Base-by-base conservation (phyloP, 257 asterid species). In the Primulina tabacum region DNA sequence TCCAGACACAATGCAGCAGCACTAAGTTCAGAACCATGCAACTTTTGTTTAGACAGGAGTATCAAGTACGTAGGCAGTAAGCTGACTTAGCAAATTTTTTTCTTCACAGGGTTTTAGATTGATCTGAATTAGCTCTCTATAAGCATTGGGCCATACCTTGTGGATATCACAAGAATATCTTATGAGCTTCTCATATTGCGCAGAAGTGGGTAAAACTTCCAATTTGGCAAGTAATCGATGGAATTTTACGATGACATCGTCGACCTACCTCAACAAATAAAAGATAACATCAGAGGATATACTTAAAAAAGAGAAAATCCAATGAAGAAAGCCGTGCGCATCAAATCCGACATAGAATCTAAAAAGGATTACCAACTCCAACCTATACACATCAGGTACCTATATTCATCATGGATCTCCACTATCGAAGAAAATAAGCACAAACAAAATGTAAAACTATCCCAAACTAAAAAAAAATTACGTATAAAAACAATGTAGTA, bases 171-270 rank as follows among this genome's bases (percentile, higher is more conserved):
- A 88, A 70, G 85, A 81, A 73, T 77, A 74, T 52, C 20, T 72
- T 66, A 94, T 77, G 73, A 91, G 89, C 81, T 75, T 86, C 84
- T 77, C 88, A 77, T 85, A 91, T 35, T 83, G 86, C 61, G 69
- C 72, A 7, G 89, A 83, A 74, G 85, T 50, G 71, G 93, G 97
- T 76, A 67, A 62, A 85, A 94, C 68, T 68, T 82, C 92, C 71
- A 86, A 71, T 68, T 76, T 85, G 40, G 84, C 30, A 65, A 83
- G 93, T 79, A 91, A 71, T 1, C 62, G 52, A 76, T 76, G 85
- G 73, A 87, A 91, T 57, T 78, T 90, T 65, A 63, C 67, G 63
- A 85, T 63, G 55, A 81, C 77, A 70, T 83, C 92, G 78, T 88
- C 96, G 79, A 89, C 94, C 97, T 92, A 77, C 50, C 73, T 71